Evolutionary conservation across 1,139 yeast species (phyloP), one percentile per base, ranked within the genome.

Genomic region (Geotrichum histeridarum): DNA sequence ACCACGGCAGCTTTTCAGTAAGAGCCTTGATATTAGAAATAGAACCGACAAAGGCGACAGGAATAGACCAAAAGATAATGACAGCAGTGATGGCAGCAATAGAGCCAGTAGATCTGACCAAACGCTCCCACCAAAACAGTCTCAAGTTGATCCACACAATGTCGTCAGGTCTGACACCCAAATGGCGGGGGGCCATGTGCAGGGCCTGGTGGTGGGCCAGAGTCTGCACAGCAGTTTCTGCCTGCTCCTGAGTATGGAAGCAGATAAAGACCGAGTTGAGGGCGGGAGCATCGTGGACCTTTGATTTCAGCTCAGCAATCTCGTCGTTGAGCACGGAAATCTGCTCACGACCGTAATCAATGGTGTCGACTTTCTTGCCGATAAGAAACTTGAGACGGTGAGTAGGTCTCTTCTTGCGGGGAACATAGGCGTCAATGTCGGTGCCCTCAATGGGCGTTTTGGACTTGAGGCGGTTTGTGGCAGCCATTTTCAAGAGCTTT

Each of bases 31-130:
- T 79, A 72, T 91, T 91, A 17, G 98, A 90, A 61, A 93, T 80
- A 66, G 84, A 76, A 84, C 98, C 98, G 55, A 93, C 96, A 68
- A 89, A 89, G 1, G 97, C 96, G 51, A 91, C 97, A 17, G 98
- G 98, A 63, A 90, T 77, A 58, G 96, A 81, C 98, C 98, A 93
- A 68, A 90, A 85, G 54, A 91, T 78, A 59, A 89, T 80, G 65
- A 85, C 69, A 6, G 70, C 73, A 42, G 76, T 67, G 60, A 89
- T 79, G n/a, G 83, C 81, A 14, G 83, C 77, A 53, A 75, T 64
- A 0, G 96, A 86, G 56, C 78, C 79, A 31, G 80, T 67, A 46
- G 73, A 71, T 72, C 93, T 79, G 36, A 80, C 71, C 50, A 85
- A 70, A 63, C 91, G 77, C 72, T 86, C 95, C 86, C 90, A 84